Evolutionary conservation across 306 rosid species (phyloP), one percentile per base, ranked within the genome.

Genomic region (Luffa aegyptiaca): DNA sequence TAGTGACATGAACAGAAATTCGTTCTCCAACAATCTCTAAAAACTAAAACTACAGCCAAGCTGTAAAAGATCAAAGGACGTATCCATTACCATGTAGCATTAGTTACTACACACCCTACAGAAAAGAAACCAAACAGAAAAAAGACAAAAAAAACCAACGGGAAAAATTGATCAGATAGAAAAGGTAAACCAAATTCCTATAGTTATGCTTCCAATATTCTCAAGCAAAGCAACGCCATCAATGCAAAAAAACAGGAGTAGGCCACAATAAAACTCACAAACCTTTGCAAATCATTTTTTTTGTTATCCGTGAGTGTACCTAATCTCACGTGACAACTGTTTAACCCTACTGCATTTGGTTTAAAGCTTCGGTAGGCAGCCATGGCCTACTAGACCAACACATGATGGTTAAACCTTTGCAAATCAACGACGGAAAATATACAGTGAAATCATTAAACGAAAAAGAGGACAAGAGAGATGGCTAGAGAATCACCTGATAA

Each of bases 401-500:
- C 31, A 26, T 26, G 31, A 26, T 26, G 31, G 31, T 26, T 26
- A 69, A 69, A 44, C 55, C 75, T 11, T 42, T 3, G 18, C 53
- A 42, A 46, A 46, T 14, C 42, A 45, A 20, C 18, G 14, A 11
- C 3, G 56, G 3, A 46, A 46, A 46, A 26, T 48, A 12, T 12
- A 10, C 21, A 14, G 44, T 5, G 18, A 10, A 31, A 76, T 33
- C 71, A 42, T 26, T 7, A n/a, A 33, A 14, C n/a, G 37, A 21
- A 55, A 75, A 51, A 68, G 59, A 36, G 68, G 31, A 70, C 57
- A 62, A 21, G 41, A 26, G 59, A 74, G 45, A 75, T 17, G 57
- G 6, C 37, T 45, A 81, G n/a, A 76, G 56, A 31, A 75, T 85
- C 64, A 95, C 98, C 98, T 89, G 99, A 79, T 87, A 93, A 79